Conservation (phyloP, 2,329 filamentous ascomycete genomes). For the Fusarium burgessii region DNA sequence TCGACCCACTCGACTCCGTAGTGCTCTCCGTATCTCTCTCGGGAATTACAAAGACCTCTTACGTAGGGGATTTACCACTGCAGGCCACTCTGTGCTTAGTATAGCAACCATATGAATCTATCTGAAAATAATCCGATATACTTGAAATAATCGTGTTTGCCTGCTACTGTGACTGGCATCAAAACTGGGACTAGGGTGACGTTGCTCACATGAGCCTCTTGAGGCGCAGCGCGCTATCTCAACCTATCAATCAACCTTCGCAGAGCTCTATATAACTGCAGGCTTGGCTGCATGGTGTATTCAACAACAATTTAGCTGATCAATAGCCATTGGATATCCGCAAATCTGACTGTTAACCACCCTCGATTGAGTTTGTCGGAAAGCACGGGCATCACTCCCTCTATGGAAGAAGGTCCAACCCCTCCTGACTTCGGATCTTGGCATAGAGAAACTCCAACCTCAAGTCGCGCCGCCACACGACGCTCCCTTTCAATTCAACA, state of each 20-base stretch:
- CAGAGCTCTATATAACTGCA: neutral
- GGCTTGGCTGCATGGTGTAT: neutral
- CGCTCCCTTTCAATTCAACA: slow-evolving; percentile 1
- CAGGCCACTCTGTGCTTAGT: neutral
- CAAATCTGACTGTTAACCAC: neutral
- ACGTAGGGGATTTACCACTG: neutral
- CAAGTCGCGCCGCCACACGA: slow-evolving; percentile 21
- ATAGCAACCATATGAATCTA: neutral
- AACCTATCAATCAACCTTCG: neutral
- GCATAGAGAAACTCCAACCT: slow-evolving; percentile 22
- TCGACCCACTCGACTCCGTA: slow-evolving; percentile 2
- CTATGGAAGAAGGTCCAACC: slow-evolving; percentile 3
- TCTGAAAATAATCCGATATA: neutral
- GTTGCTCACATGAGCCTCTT: slow-evolving; percentile 28
- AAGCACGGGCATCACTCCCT: neutral
- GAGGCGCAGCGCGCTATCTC: slow-evolving; percentile 26
- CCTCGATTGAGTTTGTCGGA: neutral
- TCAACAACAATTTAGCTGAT: neutral
- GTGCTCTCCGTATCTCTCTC: neutral
- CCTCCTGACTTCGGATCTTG: slow-evolving; percentile 33
- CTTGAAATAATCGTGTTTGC: neutral
- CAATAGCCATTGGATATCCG: neutral
- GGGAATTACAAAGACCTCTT: neutral
- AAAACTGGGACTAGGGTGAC: slow-evolving; percentile 10
- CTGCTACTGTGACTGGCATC: neutral